Conservation (phyloP, 352 stramenopile species). For the Pythium apleroticum region DNA sequence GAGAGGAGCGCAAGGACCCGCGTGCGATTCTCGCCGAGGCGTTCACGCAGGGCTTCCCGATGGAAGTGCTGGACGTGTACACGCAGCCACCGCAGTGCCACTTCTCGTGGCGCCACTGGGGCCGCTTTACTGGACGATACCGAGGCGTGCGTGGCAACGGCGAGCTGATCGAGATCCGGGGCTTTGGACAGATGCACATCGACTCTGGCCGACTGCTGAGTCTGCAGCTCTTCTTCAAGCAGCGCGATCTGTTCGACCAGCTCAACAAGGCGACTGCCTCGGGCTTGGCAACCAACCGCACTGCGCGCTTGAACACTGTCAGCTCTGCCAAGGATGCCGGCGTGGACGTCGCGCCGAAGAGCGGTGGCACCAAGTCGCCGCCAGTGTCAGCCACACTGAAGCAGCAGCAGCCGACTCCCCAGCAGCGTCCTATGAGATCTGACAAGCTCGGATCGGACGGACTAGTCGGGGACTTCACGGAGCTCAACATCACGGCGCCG, state of each 20-base stretch:
- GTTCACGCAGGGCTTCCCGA: conserved; percentile 73
- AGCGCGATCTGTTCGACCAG: conserved; percentile 51
- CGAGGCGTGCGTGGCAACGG: conserved; percentile 62
- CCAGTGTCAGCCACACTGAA: not conserved
- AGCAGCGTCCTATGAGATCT: conserved; percentile 12
- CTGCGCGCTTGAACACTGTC: conserved; percentile 10
- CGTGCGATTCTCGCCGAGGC: conserved; percentile 57
- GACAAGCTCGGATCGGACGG: conserved; percentile 15
- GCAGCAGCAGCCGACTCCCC: not conserved
- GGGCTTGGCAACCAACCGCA: conserved; percentile 17
- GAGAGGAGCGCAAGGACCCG: conserved; percentile 47
- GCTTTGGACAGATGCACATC: conserved; percentile 72
- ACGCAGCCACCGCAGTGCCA: conserved; percentile 74
- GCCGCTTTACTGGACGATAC: conserved; percentile 64
- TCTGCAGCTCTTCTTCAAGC: conserved; percentile 70
- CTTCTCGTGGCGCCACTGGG: conserved; percentile 84
- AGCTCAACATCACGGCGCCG: conserved; percentile 4
- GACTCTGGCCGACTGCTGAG: conserved; percentile 49
- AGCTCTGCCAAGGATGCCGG: conserved; percentile 14
- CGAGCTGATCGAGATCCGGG: conserved; percentile 55
- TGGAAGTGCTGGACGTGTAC: conserved; percentile 80
- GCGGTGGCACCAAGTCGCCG: not conserved
- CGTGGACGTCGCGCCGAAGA: not conserved
- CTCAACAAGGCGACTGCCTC: conserved; percentile 35
- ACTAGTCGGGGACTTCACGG: conserved; percentile 8